Base-by-base conservation (phyloP, 78 protist species). In the Abeoforma whisleri region DNA sequence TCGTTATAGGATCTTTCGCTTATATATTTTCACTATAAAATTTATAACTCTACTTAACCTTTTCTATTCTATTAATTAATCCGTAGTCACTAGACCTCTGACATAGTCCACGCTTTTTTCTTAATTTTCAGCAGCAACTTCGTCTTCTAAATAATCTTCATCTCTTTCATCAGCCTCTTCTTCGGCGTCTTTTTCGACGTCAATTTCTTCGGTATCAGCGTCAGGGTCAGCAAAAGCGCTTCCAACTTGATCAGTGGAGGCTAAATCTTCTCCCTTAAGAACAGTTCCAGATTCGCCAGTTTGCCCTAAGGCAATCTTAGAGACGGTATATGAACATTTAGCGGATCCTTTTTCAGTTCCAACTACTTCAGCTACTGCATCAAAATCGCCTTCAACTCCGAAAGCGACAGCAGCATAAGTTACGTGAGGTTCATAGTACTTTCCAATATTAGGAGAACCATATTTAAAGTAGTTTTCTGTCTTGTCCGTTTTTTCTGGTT, bases 361-460 rank as follows among this genome's bases (percentile, higher is more conserved):
- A 25, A 25, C 79, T 74, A 74, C 79, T n/a, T 74, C 79, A 74
- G 79, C 79, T 22, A 74, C 79, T n/a, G n/a, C n/a, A n/a, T n/a
- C n/a, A 28, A 68, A 68, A 68, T 68, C 28, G 28, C 70, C 70
- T 68, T 28, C 79, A 30, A 22, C 79, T n/a, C 79, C 79, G 28
- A 37, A 74, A 22, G 23, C 79, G 25, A 74, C 79, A 48, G 79
- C 79, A 74, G 79, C 79, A 48, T 74, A 74, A 25, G 79, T 74
- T 30, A 74, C 79, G 23, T 74, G 79, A 28, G 79, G 79, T 74
- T 74, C 23, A 48, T 37, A 74, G 22, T 74, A 25, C 25, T 25
- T 25, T 22, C 79, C 79, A n/a, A 74, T 48, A 25, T 74, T 74
- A n/a, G 79, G 79, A 22, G 79, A 74, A 25, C 79, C 79, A 48